Percentiles rank a stretch among this genome's conserved stretches.
Conservation (phyloP, 2,329 filamentous ascomycete genomes). For the Aspergillus melleus region DNA sequence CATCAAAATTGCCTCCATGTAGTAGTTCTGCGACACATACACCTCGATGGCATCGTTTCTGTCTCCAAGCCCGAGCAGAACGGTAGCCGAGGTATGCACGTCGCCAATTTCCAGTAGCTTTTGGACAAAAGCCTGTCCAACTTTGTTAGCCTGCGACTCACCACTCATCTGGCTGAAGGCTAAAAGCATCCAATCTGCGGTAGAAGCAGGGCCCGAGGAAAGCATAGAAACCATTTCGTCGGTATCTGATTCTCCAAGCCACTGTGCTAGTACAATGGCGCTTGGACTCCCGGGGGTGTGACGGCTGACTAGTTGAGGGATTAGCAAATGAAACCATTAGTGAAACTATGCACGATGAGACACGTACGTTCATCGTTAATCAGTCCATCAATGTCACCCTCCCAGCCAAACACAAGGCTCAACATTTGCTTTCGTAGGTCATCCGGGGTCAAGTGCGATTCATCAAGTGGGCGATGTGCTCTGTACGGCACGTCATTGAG, state of each 20-base stretch:
- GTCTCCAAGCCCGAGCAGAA: constrained; percentile 89
- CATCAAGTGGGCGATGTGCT: constrained; percentile 61
- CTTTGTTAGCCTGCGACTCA: constrained; percentile 77
- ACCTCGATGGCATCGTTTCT: constrained; percentile 94
- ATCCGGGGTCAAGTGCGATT: constrained; percentile 65
- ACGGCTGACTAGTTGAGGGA: constrained; percentile 54
- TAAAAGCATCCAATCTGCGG: constrained; percentile 94
- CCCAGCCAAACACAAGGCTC: constrained; percentile 92
- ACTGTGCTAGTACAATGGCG: constrained; percentile 82
- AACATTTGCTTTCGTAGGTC: constrained; percentile 89
- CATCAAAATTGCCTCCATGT: constrained; percentile 89
- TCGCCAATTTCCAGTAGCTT: constrained; percentile 86
- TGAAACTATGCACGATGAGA: not conserved
- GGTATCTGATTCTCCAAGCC: constrained; percentile 82
- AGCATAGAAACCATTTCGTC: constrained; percentile 77
- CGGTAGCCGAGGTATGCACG: constrained; percentile 86
- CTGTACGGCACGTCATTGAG: constrained; percentile 82
- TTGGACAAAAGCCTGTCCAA: constrained; percentile 87
- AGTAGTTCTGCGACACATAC: constrained; percentile 86
- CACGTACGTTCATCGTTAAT: constrained; percentile 74
- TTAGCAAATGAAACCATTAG: constrained; percentile 16
- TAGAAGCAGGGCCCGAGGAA: constrained; percentile 80
- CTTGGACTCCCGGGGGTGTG: constrained; percentile 73
- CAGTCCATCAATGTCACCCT: constrained; percentile 76
- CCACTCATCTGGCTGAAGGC: constrained; percentile 85